These are phyloP conservation scores for Talaromyces sp. DNA, from an alignment of 2,329 filamentous ascomycete genomes.

Conservation along the genomic window DNA sequence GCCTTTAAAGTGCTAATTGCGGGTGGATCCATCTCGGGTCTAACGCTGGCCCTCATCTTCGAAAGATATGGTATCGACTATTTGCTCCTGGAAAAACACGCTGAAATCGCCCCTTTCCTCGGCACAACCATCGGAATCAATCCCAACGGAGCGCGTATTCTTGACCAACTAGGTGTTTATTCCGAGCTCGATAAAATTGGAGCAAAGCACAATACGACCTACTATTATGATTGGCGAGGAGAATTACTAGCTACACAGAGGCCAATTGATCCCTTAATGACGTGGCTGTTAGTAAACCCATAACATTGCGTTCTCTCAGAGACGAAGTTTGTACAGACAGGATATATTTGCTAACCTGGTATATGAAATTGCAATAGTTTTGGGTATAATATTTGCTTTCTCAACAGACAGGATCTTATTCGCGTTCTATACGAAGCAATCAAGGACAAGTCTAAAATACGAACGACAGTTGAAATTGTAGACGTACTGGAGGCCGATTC, in stretches of 20 bases:
- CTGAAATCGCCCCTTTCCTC: conserved; percentile 30
- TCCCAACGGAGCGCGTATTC: conserved; percentile 40
- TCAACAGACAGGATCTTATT: conserved; percentile 35
- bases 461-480: conserved; percentile 20
- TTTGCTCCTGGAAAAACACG: conserved; percentile 42
- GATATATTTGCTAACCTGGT: not conserved
- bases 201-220: not conserved
- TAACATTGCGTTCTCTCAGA: not conserved
- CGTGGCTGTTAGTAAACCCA: not conserved
- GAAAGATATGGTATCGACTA: conserved; percentile 43
- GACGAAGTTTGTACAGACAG: not conserved
- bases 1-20: conserved; percentile 39
- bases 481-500: conserved; percentile 13
- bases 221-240: not conserved
- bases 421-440: conserved; percentile 27
- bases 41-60: conserved; percentile 43
- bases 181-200: not conserved
- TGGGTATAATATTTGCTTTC: conserved; percentile 12
- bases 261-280: not conserved
- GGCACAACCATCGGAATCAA: conserved; percentile 47
- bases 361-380: not conserved
- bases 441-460: conserved; percentile 23
- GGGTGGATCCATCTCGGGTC: conserved; percentile 46
- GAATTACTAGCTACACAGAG: not conserved
- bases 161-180: conserved; percentile 47